These are phyloP conservation scores for Talaromyces proteolyticus DNA, from an alignment of 495 filamentous ascomycete genomes.

Conservation along the genomic window DNA sequence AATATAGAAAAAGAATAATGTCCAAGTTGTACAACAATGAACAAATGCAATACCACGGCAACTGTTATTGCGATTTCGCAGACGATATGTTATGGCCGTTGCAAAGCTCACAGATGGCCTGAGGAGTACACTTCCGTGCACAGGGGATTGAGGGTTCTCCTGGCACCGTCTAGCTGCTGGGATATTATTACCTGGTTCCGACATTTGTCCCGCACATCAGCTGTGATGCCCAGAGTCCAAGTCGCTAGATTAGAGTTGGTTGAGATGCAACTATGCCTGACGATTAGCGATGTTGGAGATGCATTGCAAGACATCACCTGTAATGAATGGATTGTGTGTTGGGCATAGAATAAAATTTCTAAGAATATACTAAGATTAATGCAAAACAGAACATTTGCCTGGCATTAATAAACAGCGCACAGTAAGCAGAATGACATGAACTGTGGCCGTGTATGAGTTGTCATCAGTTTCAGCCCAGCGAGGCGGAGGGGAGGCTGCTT, in stretches of 20 bases:
- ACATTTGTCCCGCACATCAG: neutral
- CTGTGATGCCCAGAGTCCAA: neutral
- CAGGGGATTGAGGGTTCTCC: too few relatives aligned
- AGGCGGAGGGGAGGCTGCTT: neutral
- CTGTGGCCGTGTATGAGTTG: too few relatives aligned
- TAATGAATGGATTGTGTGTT: neutral
- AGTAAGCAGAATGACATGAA: too few relatives aligned
- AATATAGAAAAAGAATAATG: constrained; percentile 92
- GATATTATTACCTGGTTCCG: too few relatives aligned
- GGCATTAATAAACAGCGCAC: too few relatives aligned
- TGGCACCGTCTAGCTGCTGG: too few relatives aligned
- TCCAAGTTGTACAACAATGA: constrained; percentile 88
- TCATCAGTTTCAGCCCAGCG: neutral
- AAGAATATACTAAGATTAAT: neutral
- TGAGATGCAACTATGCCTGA: constrained; percentile 9
- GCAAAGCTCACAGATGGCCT: too few relatives aligned
- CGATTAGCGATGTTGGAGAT: neutral
- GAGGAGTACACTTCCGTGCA: too few relatives aligned
- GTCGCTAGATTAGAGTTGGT: neutral
- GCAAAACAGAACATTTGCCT: too few relatives aligned
- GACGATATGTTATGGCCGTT: too few relatives aligned
- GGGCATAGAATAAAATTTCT: too few relatives aligned
- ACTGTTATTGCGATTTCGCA: neutral
- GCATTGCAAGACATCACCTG: neutral
- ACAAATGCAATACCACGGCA: neutral